phyloP scores from a whole-genome alignment of 164 flowering plant species.

The Chloranthus sessilifolius region DNA sequence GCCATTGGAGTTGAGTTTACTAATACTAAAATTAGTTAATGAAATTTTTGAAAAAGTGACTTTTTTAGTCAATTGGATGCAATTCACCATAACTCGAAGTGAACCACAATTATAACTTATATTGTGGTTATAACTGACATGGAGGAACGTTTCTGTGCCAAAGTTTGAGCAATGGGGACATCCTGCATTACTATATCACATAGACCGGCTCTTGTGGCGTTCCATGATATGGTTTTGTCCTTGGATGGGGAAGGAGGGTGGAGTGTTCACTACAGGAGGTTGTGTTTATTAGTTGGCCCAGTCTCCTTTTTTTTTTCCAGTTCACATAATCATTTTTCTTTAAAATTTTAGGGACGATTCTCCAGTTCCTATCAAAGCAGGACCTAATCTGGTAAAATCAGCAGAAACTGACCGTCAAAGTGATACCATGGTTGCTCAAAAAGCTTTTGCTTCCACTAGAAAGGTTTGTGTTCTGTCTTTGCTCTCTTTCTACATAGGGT shows the following conservation, averaged over 20 bases:
- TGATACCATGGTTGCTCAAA: constrained; percentile 87
- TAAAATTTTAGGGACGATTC: constrained; percentile 49
- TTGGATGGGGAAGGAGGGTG: constrained; percentile 99
- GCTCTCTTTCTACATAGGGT: too few species aligned
- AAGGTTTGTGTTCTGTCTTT: constrained; percentile 35
- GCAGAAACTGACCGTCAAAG: constrained; percentile 64
- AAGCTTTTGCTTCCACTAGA: constrained; percentile 58
- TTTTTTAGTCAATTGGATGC: too few species aligned
- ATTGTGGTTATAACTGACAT: constrained; percentile 99
- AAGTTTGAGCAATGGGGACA: constrained; percentile 99
- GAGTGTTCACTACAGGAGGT: constrained; percentile 73
- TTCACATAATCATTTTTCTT: neutral
- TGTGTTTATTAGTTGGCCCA: constrained; percentile 9
- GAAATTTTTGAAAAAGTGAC: too few species aligned
- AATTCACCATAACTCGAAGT: too few species aligned
- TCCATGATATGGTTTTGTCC: constrained; percentile 93
- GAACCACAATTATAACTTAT: too few species aligned
- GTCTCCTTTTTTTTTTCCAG: too few species aligned
- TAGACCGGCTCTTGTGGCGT: constrained; percentile 98
- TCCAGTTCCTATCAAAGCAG: constrained; percentile 26
- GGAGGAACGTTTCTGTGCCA: constrained; percentile 98
- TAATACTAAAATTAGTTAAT: too few species aligned
- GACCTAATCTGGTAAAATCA: constrained; percentile 15
- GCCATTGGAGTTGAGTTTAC: too few species aligned
- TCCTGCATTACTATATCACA: constrained; percentile 99